These are phyloP conservation scores for Acrodontium crateriforme DNA, from an alignment of 2,329 filamentous ascomycete species.

Conservation along the genomic window DNA sequence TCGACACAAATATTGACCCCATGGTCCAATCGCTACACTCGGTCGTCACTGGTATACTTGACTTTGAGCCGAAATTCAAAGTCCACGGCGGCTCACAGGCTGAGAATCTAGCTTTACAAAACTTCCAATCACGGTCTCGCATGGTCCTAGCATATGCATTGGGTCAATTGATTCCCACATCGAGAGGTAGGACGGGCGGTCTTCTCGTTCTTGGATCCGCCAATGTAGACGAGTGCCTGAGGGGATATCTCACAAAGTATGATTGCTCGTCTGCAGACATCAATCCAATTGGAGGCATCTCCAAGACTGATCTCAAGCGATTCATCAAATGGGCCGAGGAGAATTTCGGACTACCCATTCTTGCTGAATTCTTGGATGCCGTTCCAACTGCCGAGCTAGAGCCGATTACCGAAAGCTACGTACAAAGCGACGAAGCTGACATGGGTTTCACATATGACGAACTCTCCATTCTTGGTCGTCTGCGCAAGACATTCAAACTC, in stretches of 20 bases:
- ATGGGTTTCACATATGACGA: conserved; percentile 43
- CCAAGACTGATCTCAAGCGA: conserved; percentile 54
- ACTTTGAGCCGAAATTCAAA: conserved; percentile 48
- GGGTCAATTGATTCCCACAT: conserved; percentile 48
- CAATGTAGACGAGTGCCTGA: conserved; percentile 48
- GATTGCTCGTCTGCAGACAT: conserved; percentile 43
- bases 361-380: conserved; percentile 50
- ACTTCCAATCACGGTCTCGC: conserved; percentile 51
- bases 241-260: conserved; percentile 58
- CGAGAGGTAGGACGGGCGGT: conserved; percentile 43
- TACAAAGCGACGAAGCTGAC: conserved; percentile 43
- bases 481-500: conserved; percentile 42
- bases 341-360: conserved; percentile 48
- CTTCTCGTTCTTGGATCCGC: conserved; percentile 54
- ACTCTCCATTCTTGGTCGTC: conserved; percentile 37
- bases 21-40: conserved; percentile 47
- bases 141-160: conserved; percentile 55
- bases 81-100: conserved; percentile 46
- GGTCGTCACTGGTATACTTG: conserved; percentile 44
- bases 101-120: conserved; percentile 54
- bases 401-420: conserved; percentile 50
- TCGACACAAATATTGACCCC: conserved; percentile 59
- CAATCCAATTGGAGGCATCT: conserved; percentile 50
- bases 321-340: conserved; percentile 54
- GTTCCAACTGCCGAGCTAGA: conserved; percentile 39